Evolutionary conservation across 2,329 filamentous ascomycete genomes (phyloP).

Genomic region (Calonectria pseudoturangicola): DNA sequence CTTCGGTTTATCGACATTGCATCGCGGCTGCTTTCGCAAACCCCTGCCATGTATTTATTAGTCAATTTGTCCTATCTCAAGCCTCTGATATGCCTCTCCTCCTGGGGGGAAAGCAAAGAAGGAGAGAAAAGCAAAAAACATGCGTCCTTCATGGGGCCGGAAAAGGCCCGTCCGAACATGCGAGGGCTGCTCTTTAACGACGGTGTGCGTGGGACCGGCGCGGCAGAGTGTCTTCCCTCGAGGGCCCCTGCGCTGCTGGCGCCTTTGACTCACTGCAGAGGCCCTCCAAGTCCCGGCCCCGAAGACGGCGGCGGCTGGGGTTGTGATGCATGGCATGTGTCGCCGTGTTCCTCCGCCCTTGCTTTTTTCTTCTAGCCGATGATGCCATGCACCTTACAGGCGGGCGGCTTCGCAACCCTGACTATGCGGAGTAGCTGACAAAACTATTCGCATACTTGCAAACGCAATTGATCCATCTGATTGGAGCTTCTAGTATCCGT

Average conservation of each 20-base stretch:
- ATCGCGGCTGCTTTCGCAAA: conserved; percentile 18
- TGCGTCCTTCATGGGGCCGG: conserved; percentile 28
- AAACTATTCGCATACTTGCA: neutral
- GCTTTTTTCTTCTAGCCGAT: conserved; percentile 30
- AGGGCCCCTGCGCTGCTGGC: conserved; percentile 3
- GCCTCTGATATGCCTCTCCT: neutral
- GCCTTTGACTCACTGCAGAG: conserved; percentile 17
- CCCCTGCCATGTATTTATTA: neutral
- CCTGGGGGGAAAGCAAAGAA: neutral
- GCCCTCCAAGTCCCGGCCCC: conserved; percentile 3
- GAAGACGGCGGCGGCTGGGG: neutral
- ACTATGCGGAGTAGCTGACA: neutral
- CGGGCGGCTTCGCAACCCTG: conserved; percentile 8
- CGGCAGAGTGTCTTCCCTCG: conserved; percentile 21
- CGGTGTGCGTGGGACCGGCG: conserved; percentile 33
- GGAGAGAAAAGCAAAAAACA: conserved; percentile 1
- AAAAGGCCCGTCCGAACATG: conserved; percentile 38
- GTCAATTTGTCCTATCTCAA: neutral
- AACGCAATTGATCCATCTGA: conserved; percentile 32
- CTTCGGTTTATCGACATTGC: conserved; percentile 8
- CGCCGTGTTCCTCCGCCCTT: conserved; percentile 5
- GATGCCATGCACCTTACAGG: conserved; percentile 22
- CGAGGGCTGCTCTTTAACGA: neutral
- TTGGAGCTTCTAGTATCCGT: conserved; percentile 30
- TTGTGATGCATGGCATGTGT: conserved; percentile 20